A percentile compares a stretch with the other conserved stretches of the same genome.
Evolutionary conservation across 192 early-diverging fungal species (phyloP).

Genomic region (Coemansia sp.): DNA sequence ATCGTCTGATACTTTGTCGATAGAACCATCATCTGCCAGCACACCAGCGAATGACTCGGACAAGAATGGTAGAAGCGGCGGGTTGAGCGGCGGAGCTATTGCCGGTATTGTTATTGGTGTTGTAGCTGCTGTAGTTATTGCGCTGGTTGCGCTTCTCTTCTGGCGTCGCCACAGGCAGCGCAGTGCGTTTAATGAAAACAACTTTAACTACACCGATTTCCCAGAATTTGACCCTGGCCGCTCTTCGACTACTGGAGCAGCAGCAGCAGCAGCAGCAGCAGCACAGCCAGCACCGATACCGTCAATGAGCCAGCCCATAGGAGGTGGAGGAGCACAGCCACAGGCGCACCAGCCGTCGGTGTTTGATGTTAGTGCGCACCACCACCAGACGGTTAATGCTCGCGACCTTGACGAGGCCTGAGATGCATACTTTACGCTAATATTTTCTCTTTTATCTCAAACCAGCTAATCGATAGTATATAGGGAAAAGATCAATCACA

Average conservation of each 20-base stretch:
- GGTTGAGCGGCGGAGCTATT: constrained; percentile 43
- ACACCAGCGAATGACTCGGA: background rate
- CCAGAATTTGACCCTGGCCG: constrained; percentile 44
- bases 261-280: background rate
- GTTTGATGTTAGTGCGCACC: constrained; percentile 37
- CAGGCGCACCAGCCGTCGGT: constrained; percentile 5
- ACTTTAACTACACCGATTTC: constrained; percentile 51
- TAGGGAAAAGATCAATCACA: too few relatives aligned
- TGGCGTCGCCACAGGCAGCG: constrained; percentile 39
- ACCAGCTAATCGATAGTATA: background rate
- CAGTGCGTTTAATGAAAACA: constrained; percentile 26
- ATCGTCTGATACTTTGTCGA: background rate
- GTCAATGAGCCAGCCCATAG: constrained; percentile 1
- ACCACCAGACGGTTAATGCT: constrained; percentile 32
- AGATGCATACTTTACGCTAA: background rate
- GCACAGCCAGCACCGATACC: background rate
- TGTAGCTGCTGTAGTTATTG: constrained; percentile 15
- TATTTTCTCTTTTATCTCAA: background rate
- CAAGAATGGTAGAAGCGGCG: background rate
- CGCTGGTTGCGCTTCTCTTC: constrained; percentile 25
- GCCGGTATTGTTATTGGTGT: constrained; percentile 41
- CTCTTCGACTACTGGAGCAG: background rate
- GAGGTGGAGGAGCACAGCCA: background rate
- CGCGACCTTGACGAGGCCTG: constrained; percentile 48
- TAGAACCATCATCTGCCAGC: background rate